Base-by-base conservation (phyloP, 768 basidiomycete species). In the Lactarius quietus region DNA sequence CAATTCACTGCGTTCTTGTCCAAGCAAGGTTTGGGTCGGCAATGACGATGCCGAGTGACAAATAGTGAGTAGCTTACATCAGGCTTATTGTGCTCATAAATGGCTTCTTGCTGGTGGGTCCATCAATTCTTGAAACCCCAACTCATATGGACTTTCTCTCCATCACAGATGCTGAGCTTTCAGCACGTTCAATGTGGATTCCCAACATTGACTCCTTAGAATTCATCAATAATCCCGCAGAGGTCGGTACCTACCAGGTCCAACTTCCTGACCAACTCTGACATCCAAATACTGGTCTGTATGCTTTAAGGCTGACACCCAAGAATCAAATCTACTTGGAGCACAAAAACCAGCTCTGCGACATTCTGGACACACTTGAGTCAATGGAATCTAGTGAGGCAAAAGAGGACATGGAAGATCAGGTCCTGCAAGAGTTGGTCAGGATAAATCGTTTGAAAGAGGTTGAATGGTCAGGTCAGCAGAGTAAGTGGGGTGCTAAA, bases 401-500 rank as follows among this genome's bases (percentile, higher is more conserved):
- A 28, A 54, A 35, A 9, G 53, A 54, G 31, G 10, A 33, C 18
- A 33, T 54, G 53, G 53, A 54, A 33, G 53, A 59, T 43, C 43
- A 9, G 15, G 18, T 59, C 20, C 5, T 59, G 10, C 58, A 59
- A 33, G 58, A 59, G 43, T 23, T 59, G 2, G 33, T 41, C 3
- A 59, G 43, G 43, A 59, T 48, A 35, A 35, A 59, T 45, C 1
- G 23, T 6, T 33, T 59, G 41, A 59, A 59, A 15, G 57, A 59
- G 33, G 28, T 59, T 23, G 55, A 56, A 15, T 58, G 41, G 39
- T 58, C 57, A 10, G 57, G 57, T 4, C 57, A 58, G 31, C 41
- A 20, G 57, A 43, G 41, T 58, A 31, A 58, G 20, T 20, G 28
- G 0, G 41, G 41, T 5, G 20, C 45, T 5, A 43, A 18, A 20